Conservation (phyloP, 2,329 filamentous ascomycete genomes). For the Uncinocarpus reesii region DNA sequence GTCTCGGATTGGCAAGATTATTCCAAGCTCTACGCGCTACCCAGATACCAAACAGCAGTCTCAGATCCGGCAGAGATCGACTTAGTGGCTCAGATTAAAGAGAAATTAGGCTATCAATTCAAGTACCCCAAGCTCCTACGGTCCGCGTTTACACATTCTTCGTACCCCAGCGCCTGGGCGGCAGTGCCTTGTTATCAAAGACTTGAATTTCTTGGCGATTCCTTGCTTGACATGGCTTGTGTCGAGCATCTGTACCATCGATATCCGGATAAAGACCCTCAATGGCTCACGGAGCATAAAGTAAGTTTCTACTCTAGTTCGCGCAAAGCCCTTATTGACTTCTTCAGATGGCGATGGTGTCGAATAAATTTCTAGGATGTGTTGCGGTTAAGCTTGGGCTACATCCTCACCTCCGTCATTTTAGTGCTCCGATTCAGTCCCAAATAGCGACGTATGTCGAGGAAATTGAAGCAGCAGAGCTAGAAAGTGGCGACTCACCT, state of each 20-base stretch:
- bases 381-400: slow-evolving; percentile 70
- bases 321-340: neutral
- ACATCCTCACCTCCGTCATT: slow-evolving; percentile 56
- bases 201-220: slow-evolving; percentile 83
- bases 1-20: slow-evolving; percentile 66
- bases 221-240: slow-evolving; percentile 74
- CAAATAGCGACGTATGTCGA: slow-evolving; percentile 43
- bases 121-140: slow-evolving; percentile 63
- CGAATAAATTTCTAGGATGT: slow-evolving; percentile 83
- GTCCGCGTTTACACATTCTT: slow-evolving; percentile 81
- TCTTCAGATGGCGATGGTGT: slow-evolving; percentile 79
- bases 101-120: slow-evolving; percentile 57
- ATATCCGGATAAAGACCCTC: slow-evolving; percentile 71
- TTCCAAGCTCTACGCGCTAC: slow-evolving; percentile 54
- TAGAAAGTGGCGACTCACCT: slow-evolving; percentile 25
- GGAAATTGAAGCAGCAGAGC: slow-evolving; percentile 27
- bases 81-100: slow-evolving; percentile 54
- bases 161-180: slow-evolving; percentile 63
- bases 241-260: slow-evolving; percentile 71
- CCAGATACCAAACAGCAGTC: slow-evolving; percentile 56
- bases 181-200: slow-evolving; percentile 81
- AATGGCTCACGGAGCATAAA: slow-evolving; percentile 97
- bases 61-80: slow-evolving; percentile 58
- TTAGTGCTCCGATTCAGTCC: slow-evolving; percentile 29
- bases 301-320: slow-evolving; percentile 23